Evolutionary conservation across 2,329 filamentous ascomycete genomes (phyloP).

Genomic region (Nemania sp.): DNA sequence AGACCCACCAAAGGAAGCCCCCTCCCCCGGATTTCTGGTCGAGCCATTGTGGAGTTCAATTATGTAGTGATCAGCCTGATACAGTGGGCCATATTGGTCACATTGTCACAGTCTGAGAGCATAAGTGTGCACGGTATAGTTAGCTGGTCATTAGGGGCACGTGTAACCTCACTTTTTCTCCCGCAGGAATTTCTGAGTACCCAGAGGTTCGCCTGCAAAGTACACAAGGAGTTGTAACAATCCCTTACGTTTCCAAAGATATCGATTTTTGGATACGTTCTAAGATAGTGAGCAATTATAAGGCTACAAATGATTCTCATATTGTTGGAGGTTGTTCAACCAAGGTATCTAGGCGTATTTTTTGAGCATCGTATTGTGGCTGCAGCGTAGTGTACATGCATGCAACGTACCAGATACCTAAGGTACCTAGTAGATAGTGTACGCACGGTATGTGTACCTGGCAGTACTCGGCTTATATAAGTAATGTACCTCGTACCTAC

Average conservation of each 20-base stretch:
- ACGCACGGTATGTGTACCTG: too few relatives aligned
- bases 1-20: conserved; percentile 19
- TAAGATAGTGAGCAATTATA: too few relatives aligned
- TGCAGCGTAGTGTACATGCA: too few relatives aligned
- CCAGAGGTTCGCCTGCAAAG: not conserved
- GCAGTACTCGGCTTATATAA: too few relatives aligned
- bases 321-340: too few relatives aligned
- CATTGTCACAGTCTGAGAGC: conserved; percentile 17
- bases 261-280: too few relatives aligned
- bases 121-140: conserved; percentile 4
- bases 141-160: not conserved
- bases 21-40: conserved; percentile 39
- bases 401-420: too few relatives aligned
- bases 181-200: not conserved
- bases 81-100: conserved; percentile 31
- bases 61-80: conserved; percentile 31
- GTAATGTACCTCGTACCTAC: too few relatives aligned
- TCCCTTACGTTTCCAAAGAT: not conserved
- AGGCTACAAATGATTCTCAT: too few relatives aligned
- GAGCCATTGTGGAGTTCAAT: conserved; percentile 22
- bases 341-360: too few relatives aligned
- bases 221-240: not conserved
- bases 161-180: not conserved
- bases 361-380: too few relatives aligned
- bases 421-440: too few relatives aligned